Percentiles rank a stretch among this genome's conserved stretches.
Conservation (phyloP, 148 eudicot species). For the Camellia granthamiana region DNA sequence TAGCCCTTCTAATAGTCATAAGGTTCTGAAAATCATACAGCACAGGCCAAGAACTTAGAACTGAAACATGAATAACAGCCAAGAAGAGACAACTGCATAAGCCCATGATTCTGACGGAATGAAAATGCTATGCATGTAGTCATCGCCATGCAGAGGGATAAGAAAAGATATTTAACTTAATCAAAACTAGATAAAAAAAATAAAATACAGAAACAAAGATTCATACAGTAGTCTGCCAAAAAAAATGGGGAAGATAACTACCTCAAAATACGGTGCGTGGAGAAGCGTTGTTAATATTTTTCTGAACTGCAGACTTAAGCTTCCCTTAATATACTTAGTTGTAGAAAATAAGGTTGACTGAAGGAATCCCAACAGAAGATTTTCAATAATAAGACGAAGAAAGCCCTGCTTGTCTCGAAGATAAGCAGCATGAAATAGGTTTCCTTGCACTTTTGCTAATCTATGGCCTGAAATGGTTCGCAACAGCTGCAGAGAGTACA, state of each 20-base stretch:
- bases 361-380: slow-evolving; percentile 76
- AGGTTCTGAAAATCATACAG: background rate
- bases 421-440: slow-evolving; percentile 90
- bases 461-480: slow-evolving; percentile 91
- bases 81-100: background rate
- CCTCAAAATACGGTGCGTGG: slow-evolving; percentile 91
- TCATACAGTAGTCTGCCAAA: background rate
- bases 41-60: background rate
- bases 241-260: slow-evolving; percentile 18
- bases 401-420: slow-evolving; percentile 88
- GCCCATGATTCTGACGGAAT: no score
- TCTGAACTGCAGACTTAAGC: slow-evolving; percentile 79
- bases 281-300: slow-evolving; percentile 85
- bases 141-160: background rate
- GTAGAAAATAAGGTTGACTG: slow-evolving; percentile 79
- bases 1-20: background rate
- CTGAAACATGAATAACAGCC: no score
- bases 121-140: background rate
- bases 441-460: slow-evolving; percentile 94
- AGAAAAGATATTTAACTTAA: background rate
- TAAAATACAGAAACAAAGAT: no score
- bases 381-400: slow-evolving; percentile 79
- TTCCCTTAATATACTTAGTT: slow-evolving; percentile 88
- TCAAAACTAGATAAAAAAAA: no score
- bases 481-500: slow-evolving; percentile 51